Conservation (phyloP, 1,284 basidiomycete genomes). For the Leccinum solheimii region DNA sequence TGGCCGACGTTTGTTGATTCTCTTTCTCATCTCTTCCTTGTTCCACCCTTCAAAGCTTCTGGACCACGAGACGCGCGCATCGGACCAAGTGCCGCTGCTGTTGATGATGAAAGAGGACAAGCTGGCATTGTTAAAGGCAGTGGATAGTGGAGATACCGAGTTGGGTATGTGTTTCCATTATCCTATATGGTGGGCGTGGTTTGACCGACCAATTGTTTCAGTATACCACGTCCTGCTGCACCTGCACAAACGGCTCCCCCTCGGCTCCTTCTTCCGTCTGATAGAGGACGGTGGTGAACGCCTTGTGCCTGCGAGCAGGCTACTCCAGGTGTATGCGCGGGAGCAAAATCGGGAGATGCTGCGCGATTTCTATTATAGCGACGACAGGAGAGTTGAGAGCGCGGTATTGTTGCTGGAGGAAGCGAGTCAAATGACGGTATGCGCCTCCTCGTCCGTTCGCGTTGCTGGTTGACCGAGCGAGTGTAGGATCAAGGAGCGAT, state of each 20-base stretch:
- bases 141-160: conserved; percentile 95
- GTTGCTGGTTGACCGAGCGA: background rate
- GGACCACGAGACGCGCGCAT: conserved; percentile 86
- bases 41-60: conserved; percentile 60
- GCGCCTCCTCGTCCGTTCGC: conserved; percentile 20
- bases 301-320: conserved; percentile 69
- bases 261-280: conserved; percentile 93
- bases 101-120: conserved; percentile 94
- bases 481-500: conserved; percentile 70
- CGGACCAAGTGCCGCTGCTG: conserved; percentile 91
- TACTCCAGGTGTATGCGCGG: conserved; percentile 86
- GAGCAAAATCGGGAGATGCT: conserved; percentile 91
- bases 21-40: background rate
- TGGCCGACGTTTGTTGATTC: background rate
- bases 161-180: conserved; percentile 57
- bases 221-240: conserved; percentile 91
- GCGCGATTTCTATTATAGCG: conserved; percentile 96
- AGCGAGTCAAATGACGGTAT: conserved; percentile 61
- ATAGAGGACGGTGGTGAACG: conserved; percentile 85
- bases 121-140: conserved; percentile 85
- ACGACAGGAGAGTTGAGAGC: conserved; percentile 92
- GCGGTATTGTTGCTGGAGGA: conserved; percentile 86
- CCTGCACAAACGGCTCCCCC: conserved; percentile 76
- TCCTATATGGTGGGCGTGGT: background rate
- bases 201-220: conserved; percentile 32